These are phyloP conservation scores for Pseudogymnoascus sp. DNA, from an alignment of 2,329 filamentous ascomycete genomes.

Conservation along the genomic window DNA sequence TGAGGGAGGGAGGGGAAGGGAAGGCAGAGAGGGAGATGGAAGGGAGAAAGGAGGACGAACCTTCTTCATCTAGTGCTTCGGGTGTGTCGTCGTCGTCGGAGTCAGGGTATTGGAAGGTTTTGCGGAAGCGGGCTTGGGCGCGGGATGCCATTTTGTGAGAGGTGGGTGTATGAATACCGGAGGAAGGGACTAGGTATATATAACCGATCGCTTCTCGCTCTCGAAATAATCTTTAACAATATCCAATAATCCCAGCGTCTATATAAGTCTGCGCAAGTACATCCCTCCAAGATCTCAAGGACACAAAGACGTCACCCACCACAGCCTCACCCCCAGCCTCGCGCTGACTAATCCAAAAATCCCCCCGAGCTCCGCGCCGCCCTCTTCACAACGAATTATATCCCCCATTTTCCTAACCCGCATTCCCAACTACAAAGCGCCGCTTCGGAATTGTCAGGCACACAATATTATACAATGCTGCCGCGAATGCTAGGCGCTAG, in stretches of 20 bases:
- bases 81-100: slow-evolving; percentile 46
- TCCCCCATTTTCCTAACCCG: neutral
- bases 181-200: slow-evolving; percentile 1
- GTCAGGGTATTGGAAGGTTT: slow-evolving; percentile 71
- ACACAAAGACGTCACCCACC: slow-evolving; percentile 4
- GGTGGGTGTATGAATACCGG: neutral
- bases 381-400: neutral
- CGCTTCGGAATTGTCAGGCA: neutral
- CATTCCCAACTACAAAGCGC: neutral
- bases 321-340: neutral
- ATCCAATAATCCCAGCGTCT: neutral
- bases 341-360: slow-evolving; percentile 16
- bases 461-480: slow-evolving; percentile 23
- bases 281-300: neutral
- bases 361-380: neutral
- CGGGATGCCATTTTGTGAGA: slow-evolving; percentile 22
- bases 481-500: slow-evolving; percentile 27
- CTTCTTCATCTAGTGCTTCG: slow-evolving; percentile 70
- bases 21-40: too few species aligned
- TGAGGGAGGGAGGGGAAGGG: too few species aligned
- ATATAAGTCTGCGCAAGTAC: neutral
- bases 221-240: neutral
- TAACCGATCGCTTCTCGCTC: neutral
- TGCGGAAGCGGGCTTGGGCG: slow-evolving; percentile 58
- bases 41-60: slow-evolving; percentile 35